Evolutionary conservation across 2,329 filamentous ascomycete species (phyloP), one percentile per base, ranked within the genome.

Genomic region (Chaetomiaceae sp.): DNA sequence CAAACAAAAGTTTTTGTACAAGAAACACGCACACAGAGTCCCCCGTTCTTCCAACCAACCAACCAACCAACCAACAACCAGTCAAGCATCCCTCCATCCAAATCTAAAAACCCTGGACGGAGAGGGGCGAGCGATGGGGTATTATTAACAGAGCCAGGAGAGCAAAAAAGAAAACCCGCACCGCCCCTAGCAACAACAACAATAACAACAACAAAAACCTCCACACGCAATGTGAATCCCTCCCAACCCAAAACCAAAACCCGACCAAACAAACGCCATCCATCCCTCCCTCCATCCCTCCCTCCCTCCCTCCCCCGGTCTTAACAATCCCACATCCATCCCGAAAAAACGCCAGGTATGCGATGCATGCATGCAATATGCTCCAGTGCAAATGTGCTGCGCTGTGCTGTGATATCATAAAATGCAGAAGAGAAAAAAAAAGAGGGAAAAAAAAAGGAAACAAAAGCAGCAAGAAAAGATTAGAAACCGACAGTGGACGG

Each of bases 401-500:
- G 34, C 41, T 23, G 34, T 51, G 42, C 21, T 36, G 49, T 51
- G 41, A 58, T 46, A 38, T 40, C 37, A 41, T 32, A 42, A 57
- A 48, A 21, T 30, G 49, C 37, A 59, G 48, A 48, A 46, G 46
- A 52, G 42, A 53, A 45, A 44, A 20, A 32, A 18, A 32, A 21
- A 34, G 20, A 18, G 58, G 58, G 62, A 64, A 59, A 57, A 56
- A 44, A 51, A 53, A 52, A 56, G 56, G 59, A 61, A 61, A 41
- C 47, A 54, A 38, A 54, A 53, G 20, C 29, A 40, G 48, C 38
- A 27, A 47, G 30, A 64, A 60, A 60, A 46, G 49, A n/a, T n/a
- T n/a, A 56, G 62, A 58, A 60, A 43, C 43, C 57, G n/a, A n/a
- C 43, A 30, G 48, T 13, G 18, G 13, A 29, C 10, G 16, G 21